Conservation (phyloP, 495 filamentous ascomycete genomes). For the Penicillium angulare region DNA sequence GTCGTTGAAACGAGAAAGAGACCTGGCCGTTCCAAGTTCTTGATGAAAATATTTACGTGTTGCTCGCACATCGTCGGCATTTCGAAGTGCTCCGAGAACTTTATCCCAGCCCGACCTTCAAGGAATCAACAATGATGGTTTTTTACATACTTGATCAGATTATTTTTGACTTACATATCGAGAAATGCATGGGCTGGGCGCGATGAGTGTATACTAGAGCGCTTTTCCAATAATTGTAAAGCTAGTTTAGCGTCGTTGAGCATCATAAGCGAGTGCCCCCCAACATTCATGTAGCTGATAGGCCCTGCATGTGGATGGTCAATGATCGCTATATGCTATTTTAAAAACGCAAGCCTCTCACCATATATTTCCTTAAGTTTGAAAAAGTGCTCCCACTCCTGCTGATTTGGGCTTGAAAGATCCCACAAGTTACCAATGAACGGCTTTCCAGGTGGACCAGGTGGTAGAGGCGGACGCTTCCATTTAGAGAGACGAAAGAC, state of each 20-base stretch:
- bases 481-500: background rate
- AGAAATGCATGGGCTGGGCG: conserved; percentile 37
- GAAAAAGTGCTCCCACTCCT: background rate
- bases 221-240: conserved; percentile 46
- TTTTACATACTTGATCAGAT: background rate
- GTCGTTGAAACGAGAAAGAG: conserved; percentile 28
- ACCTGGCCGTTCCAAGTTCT: conserved; percentile 29
- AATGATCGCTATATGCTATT: background rate
- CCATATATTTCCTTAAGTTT: background rate
- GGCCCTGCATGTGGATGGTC: conserved; percentile 38
- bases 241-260: conserved; percentile 44
- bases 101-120: background rate
- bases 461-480: background rate
- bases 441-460: background rate
- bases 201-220: conserved; percentile 42
- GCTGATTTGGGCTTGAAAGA: background rate
- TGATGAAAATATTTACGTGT: conserved; percentile 36
- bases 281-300: conserved; percentile 51
- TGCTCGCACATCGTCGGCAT: conserved; percentile 14
- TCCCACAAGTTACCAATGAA: background rate
- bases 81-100: background rate
- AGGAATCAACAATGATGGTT: background rate
- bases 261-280: conserved; percentile 49
- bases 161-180: conserved; percentile 36
- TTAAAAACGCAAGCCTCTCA: background rate